phyloP scores from a whole-genome alignment of 257 asterid genomes.

The Hygrophila difformis region DNA sequence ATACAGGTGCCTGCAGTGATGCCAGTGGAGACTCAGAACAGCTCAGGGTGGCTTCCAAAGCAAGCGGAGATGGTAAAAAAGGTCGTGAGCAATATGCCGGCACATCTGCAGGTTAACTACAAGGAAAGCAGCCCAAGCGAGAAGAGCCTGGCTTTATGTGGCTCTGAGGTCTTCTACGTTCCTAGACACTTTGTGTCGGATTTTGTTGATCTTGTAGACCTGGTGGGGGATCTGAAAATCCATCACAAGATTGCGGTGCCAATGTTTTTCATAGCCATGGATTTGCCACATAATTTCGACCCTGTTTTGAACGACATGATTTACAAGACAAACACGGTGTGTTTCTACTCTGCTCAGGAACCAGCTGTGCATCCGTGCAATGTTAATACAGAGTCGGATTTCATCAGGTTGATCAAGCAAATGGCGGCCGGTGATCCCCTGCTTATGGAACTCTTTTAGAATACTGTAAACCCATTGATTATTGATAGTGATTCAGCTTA shows the following conservation, averaged over 20 bases:
- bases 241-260: constrained; percentile 94
- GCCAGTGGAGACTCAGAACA: too few species aligned
- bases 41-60: neutral
- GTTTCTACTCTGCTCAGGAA: constrained; percentile 72
- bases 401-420: constrained; percentile 63
- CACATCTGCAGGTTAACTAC: constrained; percentile 60
- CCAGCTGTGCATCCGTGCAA: constrained; percentile 93
- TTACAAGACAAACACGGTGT: constrained; percentile 58
- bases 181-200: constrained; percentile 30
- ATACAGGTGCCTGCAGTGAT: too few species aligned
- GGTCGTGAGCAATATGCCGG: too few species aligned
- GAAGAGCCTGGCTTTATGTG: too few species aligned
- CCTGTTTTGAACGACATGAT: constrained; percentile 54
- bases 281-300: constrained; percentile 65
- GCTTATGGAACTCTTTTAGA: constrained; percentile 89
- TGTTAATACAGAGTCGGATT: constrained; percentile 77
- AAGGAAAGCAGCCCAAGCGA: constrained; percentile 37
- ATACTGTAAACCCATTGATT: too few species aligned
- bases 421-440: constrained; percentile 99
- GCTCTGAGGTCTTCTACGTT: constrained; percentile 50
- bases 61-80: too few species aligned
- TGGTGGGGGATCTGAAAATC: constrained; percentile 72
- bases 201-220: constrained; percentile 71
- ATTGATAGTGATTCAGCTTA: too few species aligned
- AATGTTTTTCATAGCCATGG: constrained; percentile 86